Base-by-base conservation (phyloP, 768 basidiomycete genomes). In the Mycena polygramma region DNA sequence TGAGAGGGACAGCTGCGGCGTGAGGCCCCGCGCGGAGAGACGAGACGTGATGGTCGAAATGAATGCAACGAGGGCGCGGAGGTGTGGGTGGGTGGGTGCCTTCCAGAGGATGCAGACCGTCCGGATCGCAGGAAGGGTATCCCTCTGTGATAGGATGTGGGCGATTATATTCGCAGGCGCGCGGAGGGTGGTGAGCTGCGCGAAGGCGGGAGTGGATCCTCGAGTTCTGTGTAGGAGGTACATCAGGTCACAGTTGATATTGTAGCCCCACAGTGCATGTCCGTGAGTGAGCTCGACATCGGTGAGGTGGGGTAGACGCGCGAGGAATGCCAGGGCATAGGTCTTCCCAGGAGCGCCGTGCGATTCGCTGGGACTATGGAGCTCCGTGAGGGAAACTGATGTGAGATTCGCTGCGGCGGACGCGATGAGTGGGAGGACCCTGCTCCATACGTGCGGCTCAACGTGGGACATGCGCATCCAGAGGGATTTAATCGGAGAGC, bases 381-480 rank as follows among this genome's bases (percentile, higher is more conserved):
- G 37, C 43, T 66, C 14, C 1, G 46, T 57, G 26, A 66, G 54
- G n/a, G 35, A 48, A 36, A 66, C 24, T n/a, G 36, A 19, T 4
- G 45, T 57, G n/a, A 66, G 30, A 41, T 48, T 26, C 2, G 43
- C 36, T 9, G 30, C 45, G 19, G 55, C 45, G 14, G 55, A 14
- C 4, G 54, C 64, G 0, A 66, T 37, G 19, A 57, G 37, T 0
- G 64, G 64, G 2, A 66, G 63, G 14, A 63, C 53, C 7, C 36
- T 45, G 1, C 13, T 35, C 63, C 63, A 63, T 30, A 43, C 41
- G 11, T 26, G 17, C 15, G 36, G 6, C 1, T 48, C n/a, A 4
- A 54, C 1, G 7, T 17, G 24, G 35, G 43, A 22, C 43, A 66
- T 53, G n/a, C 22, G 5, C 2, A 66, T 57, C 0, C 35, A 8